These are phyloP conservation scores for Hanseniaspora valbyensis DNA, from an alignment of 805 yeast species.

Conservation along the genomic window DNA sequence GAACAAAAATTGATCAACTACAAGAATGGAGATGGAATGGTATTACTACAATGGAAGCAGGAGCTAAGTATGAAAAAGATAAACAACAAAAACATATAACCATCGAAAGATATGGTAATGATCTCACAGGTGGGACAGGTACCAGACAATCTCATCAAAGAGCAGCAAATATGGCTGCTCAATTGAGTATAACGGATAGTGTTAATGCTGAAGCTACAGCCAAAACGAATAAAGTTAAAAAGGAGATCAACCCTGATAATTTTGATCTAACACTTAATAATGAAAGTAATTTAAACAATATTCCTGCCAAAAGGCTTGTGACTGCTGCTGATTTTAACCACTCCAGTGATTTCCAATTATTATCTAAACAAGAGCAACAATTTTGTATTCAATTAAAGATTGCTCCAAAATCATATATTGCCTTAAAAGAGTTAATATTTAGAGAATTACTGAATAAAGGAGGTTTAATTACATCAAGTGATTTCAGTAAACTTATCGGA, in stretches of 20 bases:
- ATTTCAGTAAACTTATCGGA: constrained; percentile 72
- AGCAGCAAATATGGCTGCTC: constrained; percentile 20
- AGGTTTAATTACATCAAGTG: constrained; percentile 69
- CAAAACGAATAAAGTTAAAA: constrained; percentile 15
- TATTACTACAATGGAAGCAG: constrained; percentile 69
- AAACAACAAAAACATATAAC: constrained; percentile 56
- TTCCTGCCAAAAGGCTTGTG: constrained; percentile 30
- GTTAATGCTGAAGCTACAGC: constrained; percentile 19
- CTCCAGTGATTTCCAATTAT: constrained; percentile 69
- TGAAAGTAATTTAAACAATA: constrained; percentile 5
- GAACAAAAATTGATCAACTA: constrained; percentile 73
- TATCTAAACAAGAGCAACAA: constrained; percentile 79
- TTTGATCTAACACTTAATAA: not conserved
- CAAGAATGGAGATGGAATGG: constrained; percentile 94
- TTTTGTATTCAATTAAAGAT: constrained; percentile 75
- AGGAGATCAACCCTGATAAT: not conserved
- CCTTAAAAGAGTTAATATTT: constrained; percentile 80
- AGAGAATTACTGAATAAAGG: constrained; percentile 78
- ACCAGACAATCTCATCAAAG: constrained; percentile 29
- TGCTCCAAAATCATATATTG: constrained; percentile 85
- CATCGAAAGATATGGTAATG: constrained; percentile 40
- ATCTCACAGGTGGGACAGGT: constrained; percentile 18
- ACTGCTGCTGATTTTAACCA: constrained; percentile 59
- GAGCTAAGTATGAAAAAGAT: constrained; percentile 79
- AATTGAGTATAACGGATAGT: constrained; percentile 21